These are phyloP conservation scores for Suillus paluster DNA, from an alignment of 768 basidiomycete genomes.

Conservation along the genomic window DNA sequence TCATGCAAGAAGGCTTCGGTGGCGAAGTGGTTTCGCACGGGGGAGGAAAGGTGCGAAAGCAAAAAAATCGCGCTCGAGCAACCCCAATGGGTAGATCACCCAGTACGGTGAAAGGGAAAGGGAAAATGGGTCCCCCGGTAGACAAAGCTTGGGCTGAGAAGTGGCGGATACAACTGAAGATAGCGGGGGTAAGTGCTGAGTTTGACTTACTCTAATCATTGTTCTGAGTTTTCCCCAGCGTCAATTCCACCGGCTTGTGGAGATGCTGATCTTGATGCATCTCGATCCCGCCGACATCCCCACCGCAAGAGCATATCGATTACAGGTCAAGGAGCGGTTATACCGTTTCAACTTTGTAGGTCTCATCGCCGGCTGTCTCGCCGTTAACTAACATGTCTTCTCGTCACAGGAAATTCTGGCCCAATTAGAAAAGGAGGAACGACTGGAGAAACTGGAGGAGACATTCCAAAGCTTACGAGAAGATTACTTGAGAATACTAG, in stretches of 20 bases:
- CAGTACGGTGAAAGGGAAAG: constrained; percentile 38
- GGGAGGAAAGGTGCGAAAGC: constrained; percentile 47
- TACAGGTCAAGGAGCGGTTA: constrained; percentile 94
- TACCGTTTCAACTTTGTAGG: constrained; percentile 95
- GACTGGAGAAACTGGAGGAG: constrained; percentile 88
- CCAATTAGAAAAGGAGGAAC: constrained; percentile 86
- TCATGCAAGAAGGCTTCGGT: constrained; percentile 76
- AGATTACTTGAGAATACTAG: constrained; percentile 84
- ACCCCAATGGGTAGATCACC: constrained; percentile 26
- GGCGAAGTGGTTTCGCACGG: constrained; percentile 44
- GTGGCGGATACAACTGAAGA: constrained; percentile 84
- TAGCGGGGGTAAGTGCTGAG: constrained; percentile 70
- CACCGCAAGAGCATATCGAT: constrained; percentile 67
- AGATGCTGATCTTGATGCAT: constrained; percentile 84
- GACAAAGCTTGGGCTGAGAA: constrained; percentile 79
- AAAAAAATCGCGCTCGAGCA: constrained; percentile 43
- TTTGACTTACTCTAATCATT: constrained; percentile 9
- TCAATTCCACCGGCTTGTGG: constrained; percentile 89
- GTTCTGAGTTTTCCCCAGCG: constrained; percentile 52
- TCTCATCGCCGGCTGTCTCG: constrained; percentile 13
- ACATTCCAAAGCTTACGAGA: constrained; percentile 87
- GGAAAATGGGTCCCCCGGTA: constrained; percentile 77
- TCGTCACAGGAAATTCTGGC: constrained; percentile 75
- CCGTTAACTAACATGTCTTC: constrained; percentile 7
- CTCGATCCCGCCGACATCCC: constrained; percentile 65